These are phyloP conservation scores for Aspergillus candidus DNA, from an alignment of 2,329 filamentous ascomycete genomes.

Conservation along the genomic window DNA sequence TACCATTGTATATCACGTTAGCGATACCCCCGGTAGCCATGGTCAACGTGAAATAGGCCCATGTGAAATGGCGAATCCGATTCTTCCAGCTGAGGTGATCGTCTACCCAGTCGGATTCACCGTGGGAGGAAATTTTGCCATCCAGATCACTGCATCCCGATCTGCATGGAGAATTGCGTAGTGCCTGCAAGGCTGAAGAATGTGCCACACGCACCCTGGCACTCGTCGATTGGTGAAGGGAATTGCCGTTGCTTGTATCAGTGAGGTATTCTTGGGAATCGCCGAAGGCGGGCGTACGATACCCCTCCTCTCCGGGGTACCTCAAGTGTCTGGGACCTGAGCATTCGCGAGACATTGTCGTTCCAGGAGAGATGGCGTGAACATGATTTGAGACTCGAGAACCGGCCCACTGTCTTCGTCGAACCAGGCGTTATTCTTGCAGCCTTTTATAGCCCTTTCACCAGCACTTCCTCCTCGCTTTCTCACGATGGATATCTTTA, in stretches of 20 bases:
- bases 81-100: conserved; percentile 43
- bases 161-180: conserved; percentile 18
- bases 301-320: conserved; percentile 39
- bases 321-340: conserved; percentile 30
- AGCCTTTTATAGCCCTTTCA: too few species aligned
- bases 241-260: conserved; percentile 7
- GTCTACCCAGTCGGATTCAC: conserved; percentile 9
- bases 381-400: too few species aligned
- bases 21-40: conserved; percentile 58
- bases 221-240: conserved; percentile 8
- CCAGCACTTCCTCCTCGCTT: too few species aligned
- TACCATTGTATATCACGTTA: conserved; percentile 55
- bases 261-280: conserved; percentile 30
- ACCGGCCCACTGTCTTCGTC: too few species aligned
- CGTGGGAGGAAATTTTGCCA: conserved; percentile 10
- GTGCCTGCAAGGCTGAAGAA: conserved; percentile 23
- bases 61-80: conserved; percentile 59
- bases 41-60: conserved; percentile 73
- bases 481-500: too few species aligned
- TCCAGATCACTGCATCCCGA: conserved; percentile 11
- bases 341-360: conserved; percentile 16
- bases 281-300: conserved; percentile 41
- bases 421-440: too few species aligned
- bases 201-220: conserved; percentile 19
- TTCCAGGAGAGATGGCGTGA: background rate